Conservation (phyloP, 2,329 filamentous ascomycete genomes). For the Xylaria hypoxylon region DNA sequence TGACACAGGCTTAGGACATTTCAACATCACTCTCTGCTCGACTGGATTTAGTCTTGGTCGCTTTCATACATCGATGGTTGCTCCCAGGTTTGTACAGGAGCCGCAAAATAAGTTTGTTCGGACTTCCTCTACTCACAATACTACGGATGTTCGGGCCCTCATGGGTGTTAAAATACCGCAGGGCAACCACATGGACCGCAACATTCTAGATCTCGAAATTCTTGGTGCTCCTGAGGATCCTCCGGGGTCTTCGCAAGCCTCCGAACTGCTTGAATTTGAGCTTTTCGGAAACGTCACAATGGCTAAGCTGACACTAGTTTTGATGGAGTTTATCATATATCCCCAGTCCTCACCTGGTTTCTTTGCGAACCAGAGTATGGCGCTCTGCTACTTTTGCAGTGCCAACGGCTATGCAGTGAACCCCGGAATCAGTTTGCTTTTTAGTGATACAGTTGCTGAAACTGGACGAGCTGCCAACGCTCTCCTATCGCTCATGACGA, state of each 20-base stretch:
- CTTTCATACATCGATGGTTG: slow-evolving; percentile 25
- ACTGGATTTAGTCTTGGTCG: slow-evolving; percentile 18
- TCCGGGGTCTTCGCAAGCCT: background rate
- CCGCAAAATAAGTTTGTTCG: slow-evolving; percentile 2
- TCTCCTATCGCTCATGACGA: slow-evolving; percentile 10
- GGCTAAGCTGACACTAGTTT: background rate
- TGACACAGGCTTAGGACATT: background rate
- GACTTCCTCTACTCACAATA: slow-evolving; percentile 3
- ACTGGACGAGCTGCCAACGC: slow-evolving; percentile 20
- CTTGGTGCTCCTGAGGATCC: slow-evolving; percentile 9
- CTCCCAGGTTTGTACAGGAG: slow-evolving; percentile 15
- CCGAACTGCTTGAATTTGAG: too few relatives aligned
- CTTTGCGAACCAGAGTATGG: background rate
- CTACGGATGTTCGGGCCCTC: background rate
- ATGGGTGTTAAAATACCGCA: slow-evolving; percentile 16
- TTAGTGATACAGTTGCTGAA: slow-evolving; percentile 1
- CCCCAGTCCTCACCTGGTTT: background rate
- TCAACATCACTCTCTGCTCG: slow-evolving; percentile 37
- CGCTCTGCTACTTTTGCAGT: slow-evolving; percentile 5
- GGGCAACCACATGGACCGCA: slow-evolving; percentile 1
- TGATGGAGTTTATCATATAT: slow-evolving; percentile 1
- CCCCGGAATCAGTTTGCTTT: slow-evolving; percentile 9
- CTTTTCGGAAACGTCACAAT: background rate
- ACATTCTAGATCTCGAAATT: slow-evolving; percentile 23
- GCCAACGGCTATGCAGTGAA: slow-evolving; percentile 7